phyloP scores from a whole-genome alignment of 805 yeast genomes.

The Barnettozyma californica region DNA sequence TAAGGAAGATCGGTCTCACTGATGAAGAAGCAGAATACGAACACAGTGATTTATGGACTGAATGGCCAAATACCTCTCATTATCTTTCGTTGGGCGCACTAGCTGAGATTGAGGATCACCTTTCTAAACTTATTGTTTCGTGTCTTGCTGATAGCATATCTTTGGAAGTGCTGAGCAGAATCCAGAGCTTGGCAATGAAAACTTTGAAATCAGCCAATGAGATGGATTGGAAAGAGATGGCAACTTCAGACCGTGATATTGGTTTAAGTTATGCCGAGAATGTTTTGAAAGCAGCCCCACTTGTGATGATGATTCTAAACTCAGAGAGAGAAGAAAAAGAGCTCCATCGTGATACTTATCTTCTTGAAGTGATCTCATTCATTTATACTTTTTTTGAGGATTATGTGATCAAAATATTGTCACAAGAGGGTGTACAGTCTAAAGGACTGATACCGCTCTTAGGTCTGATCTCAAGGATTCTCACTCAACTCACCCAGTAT shows the following conservation, averaged over 20 bases:
- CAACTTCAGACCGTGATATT: neutral
- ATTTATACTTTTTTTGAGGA: slow-evolving; percentile 31
- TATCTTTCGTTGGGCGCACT: slow-evolving; percentile 20
- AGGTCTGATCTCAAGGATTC: slow-evolving; percentile 10
- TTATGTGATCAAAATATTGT: slow-evolving; percentile 19
- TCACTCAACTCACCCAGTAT: slow-evolving; percentile 19
- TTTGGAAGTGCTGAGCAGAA: slow-evolving; percentile 26
- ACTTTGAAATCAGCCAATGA: slow-evolving; percentile 24
- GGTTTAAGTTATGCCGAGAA: slow-evolving; percentile 6
- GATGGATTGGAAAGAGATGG: slow-evolving; percentile 16
- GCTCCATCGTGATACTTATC: slow-evolving; percentile 41
- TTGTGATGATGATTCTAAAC: slow-evolving; percentile 38
- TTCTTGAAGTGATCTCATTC: slow-evolving; percentile 37
- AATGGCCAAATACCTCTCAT: slow-evolving; percentile 18
- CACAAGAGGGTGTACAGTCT: neutral
- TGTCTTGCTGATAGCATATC: slow-evolving; percentile 13
- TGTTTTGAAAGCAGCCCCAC: slow-evolving; percentile 16
- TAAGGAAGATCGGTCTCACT: slow-evolving; percentile 14
- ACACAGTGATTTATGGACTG: slow-evolving; percentile 22
- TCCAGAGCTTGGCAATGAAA: slow-evolving; percentile 28
- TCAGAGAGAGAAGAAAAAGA: slow-evolving; percentile 37
- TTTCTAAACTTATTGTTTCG: slow-evolving; percentile 18
- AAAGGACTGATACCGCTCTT: neutral
- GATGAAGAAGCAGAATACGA: slow-evolving; percentile 26
- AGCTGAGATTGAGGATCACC: slow-evolving; percentile 17